These are phyloP conservation scores for Annulohypoxylon stygium DNA, from an alignment of 495 filamentous ascomycete genomes.

Conservation along the genomic window DNA sequence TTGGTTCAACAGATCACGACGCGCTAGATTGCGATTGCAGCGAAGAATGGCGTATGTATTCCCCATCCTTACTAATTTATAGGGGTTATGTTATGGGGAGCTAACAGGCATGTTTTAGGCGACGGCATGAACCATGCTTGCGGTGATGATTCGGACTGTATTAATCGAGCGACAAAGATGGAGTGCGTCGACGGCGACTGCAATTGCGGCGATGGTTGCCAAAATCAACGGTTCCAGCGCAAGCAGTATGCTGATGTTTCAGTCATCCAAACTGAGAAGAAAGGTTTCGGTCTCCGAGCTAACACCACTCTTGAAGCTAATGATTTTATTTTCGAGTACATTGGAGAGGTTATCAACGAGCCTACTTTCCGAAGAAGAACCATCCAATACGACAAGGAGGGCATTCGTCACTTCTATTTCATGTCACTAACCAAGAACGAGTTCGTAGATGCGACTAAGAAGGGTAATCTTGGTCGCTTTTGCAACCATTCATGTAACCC, in stretches of 20 bases:
- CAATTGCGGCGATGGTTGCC: constrained; percentile 86
- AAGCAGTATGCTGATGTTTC: constrained; percentile 90
- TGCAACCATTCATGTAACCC: constrained; percentile 99
- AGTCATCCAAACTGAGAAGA: constrained; percentile 97
- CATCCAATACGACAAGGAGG: constrained; percentile 91
- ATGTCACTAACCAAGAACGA: constrained; percentile 98
- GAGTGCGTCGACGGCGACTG: constrained; percentile 89
- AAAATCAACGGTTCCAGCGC: constrained; percentile 95
- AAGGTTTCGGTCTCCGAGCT: constrained; percentile 91
- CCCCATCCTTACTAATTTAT: constrained; percentile 29
- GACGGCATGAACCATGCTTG: constrained; percentile 83
- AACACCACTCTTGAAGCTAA: constrained; percentile 80
- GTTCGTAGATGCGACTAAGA: constrained; percentile 98
- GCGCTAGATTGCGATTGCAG: constrained; percentile 95
- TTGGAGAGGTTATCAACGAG: constrained; percentile 98
- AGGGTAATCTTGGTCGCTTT: constrained; percentile 94
- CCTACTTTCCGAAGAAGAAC: constrained; percentile 86
- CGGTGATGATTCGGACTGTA: constrained; percentile 97
- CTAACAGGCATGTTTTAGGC: constrained; percentile 65
- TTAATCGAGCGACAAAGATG: constrained; percentile 98
- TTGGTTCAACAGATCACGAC: constrained; percentile 90
- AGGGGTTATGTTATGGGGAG: constrained; percentile 33
- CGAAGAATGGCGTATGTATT: constrained; percentile 93
- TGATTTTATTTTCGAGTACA: constrained; percentile 97
- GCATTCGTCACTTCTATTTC: constrained; percentile 99